A percentile compares a stretch with the other conserved stretches of the same genome.
These are phyloP conservation scores for Parachlorella kessleri DNA, from an alignment of 139 green algal species.

Conservation along the genomic window DNA sequence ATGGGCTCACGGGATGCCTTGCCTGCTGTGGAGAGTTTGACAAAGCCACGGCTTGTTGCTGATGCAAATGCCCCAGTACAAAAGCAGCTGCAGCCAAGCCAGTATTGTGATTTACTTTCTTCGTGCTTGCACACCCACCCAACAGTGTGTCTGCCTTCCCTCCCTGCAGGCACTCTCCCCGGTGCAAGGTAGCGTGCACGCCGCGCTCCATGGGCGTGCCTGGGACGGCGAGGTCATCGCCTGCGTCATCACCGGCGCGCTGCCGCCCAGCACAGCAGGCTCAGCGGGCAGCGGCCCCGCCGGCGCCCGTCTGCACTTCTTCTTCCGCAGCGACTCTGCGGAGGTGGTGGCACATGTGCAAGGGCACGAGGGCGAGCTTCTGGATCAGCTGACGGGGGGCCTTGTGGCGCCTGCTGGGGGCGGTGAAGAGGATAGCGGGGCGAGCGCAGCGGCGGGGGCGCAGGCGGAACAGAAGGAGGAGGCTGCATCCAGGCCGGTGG, in stretches of 20 bases:
- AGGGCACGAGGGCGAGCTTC: conserved; percentile 37
- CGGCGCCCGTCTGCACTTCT: conserved; percentile 29
- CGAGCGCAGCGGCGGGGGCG: neutral
- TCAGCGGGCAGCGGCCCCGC: neutral
- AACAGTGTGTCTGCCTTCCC: too few species aligned
- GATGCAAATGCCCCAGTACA: neutral
- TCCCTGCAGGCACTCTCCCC: neutral
- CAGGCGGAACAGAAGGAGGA: neutral
- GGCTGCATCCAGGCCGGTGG: neutral
- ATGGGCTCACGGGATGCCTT: too few species aligned
- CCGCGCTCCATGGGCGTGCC: conserved; percentile 31
- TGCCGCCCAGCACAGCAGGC: neutral
- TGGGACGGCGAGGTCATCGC: conserved; percentile 40
- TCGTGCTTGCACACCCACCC: too few species aligned
- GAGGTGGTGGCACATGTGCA: conserved; percentile 31
- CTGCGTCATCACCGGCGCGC: conserved; percentile 25
- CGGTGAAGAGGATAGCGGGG: neutral
- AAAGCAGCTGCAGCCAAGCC: too few species aligned
- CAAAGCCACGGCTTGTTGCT: neutral
- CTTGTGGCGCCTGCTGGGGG: conserved; percentile 9
- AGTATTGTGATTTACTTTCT: too few species aligned
- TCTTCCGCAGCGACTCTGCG: conserved; percentile 30
- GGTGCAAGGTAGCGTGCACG: conserved; percentile 23
- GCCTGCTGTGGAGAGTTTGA: neutral
- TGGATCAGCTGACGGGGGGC: conserved; percentile 36